Conservation (phyloP, 805 yeast species). For the Kluyveromyces wickerhamii region DNA sequence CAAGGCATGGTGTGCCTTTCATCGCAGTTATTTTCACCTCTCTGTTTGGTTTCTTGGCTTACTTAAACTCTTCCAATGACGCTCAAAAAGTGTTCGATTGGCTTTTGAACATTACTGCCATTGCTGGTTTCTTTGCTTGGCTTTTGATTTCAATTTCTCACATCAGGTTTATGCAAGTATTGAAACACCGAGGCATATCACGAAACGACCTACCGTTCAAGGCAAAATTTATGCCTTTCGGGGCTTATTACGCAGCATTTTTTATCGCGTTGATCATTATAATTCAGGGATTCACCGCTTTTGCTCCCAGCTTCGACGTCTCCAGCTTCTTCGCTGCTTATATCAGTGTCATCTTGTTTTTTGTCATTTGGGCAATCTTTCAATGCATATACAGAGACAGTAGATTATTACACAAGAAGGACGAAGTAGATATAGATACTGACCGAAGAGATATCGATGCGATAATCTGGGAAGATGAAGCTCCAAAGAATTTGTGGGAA, state of each 20-base stretch:
- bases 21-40: constrained; percentile 50
- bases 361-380: constrained; percentile 45
- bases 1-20: constrained; percentile 54
- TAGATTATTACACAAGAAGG: constrained; percentile 39
- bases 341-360: constrained; percentile 56
- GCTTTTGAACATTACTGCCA: constrained; percentile 69
- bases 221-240: constrained; percentile 60
- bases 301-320: constrained; percentile 44
- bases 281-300: constrained; percentile 65
- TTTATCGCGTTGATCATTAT: constrained; percentile 50
- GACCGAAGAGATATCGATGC: constrained; percentile 60
- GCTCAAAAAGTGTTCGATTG: constrained; percentile 59
- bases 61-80: constrained; percentile 44
- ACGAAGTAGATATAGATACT: constrained; percentile 61
- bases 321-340: constrained; percentile 61
- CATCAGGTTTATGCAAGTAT: constrained; percentile 59
- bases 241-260: constrained; percentile 55
- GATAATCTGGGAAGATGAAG: constrained; percentile 48
- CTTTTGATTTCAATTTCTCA: constrained; percentile 56
- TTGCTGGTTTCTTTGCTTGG: constrained; percentile 72
- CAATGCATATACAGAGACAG: constrained; percentile 46
- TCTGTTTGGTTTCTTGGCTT: constrained; percentile 55
- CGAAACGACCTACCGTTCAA: constrained; percentile 68
- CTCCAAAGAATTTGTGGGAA: constrained; percentile 42
- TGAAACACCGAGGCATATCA: constrained; percentile 54